Evolutionary conservation across 257 asterid genomes (phyloP).

Genomic region (Capsicum pubescens): DNA sequence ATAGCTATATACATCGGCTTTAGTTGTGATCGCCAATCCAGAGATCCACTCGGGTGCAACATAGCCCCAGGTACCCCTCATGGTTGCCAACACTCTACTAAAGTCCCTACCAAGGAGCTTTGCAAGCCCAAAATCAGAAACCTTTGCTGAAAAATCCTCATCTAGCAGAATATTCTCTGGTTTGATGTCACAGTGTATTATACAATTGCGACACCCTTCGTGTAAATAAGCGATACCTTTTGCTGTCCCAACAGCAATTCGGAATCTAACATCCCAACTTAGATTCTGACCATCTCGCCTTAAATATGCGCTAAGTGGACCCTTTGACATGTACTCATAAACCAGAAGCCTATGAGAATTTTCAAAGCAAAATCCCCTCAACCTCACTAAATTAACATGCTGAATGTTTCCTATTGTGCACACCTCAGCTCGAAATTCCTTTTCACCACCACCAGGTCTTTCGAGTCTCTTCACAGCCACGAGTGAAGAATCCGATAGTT

Average conservation of each 20-base stretch:
- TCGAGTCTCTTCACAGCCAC: conserved; percentile 88
- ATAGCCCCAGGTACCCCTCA: conserved; percentile 90
- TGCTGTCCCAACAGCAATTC: conserved; percentile 66
- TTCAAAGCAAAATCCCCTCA: conserved; percentile 81
- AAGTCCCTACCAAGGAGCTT: conserved; percentile 77
- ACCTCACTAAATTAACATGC: conserved; percentile 76
- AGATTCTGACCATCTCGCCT: conserved; percentile 54
- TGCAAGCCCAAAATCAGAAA: conserved; percentile 84
- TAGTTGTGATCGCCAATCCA: conserved; percentile 77
- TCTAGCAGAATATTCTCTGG: conserved; percentile 77
- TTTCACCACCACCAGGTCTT: conserved; percentile 78
- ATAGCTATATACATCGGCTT: conserved; percentile 83
- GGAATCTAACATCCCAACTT: conserved; percentile 73
- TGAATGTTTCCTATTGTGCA: conserved; percentile 83
- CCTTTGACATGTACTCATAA: conserved; percentile 84
- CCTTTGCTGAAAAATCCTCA: conserved; percentile 68
- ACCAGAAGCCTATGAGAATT: conserved; percentile 74
- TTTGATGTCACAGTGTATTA: conserved; percentile 81
- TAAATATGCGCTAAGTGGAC: conserved; percentile 68
- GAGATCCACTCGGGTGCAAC: conserved; percentile 94
- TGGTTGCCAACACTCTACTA: conserved; percentile 71
- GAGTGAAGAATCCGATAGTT: conserved; percentile 52
- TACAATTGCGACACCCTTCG: conserved; percentile 71
- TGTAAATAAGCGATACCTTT: conserved; percentile 80
- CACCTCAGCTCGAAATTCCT: conserved; percentile 82